A percentile compares a stretch with the other conserved stretches of the same genome.
These are phyloP conservation scores for Jaltomata sinuosa DNA, from an alignment of 257 asterid genomes.

Conservation along the genomic window DNA sequence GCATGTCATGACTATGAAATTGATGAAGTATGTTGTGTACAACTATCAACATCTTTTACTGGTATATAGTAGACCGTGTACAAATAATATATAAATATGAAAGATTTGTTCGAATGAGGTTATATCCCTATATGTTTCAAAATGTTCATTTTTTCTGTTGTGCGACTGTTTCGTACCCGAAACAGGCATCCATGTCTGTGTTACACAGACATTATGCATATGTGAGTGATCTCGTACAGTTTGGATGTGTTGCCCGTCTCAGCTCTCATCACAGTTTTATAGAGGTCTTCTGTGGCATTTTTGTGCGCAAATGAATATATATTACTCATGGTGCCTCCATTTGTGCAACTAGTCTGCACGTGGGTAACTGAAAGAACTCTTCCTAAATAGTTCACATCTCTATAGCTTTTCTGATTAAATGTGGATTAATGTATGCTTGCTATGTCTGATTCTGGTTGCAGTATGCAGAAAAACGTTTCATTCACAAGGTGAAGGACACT, in stretches of 20 bases:
- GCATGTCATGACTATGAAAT: neutral
- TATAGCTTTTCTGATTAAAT: neutral
- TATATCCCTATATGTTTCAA: neutral
- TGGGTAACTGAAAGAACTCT: neutral
- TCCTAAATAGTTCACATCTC: neutral
- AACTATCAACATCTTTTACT: neutral
- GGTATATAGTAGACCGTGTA: neutral
- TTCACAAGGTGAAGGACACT: slow-evolving; percentile 45
- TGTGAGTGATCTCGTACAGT: neutral
- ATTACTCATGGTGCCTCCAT: neutral
- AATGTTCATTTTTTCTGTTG: neutral
- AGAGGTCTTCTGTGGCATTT: neutral
- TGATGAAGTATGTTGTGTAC: neutral
- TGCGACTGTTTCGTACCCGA: neutral
- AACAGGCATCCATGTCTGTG: neutral
- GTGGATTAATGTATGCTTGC: neutral
- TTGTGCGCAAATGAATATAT: neutral
- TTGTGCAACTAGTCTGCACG: neutral
- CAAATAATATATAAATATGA: neutral
- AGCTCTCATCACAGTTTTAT: neutral
- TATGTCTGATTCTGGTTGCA: slow-evolving; percentile 19
- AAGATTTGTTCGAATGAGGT: neutral
- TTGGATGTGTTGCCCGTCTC: neutral
- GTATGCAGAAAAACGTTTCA: slow-evolving; percentile 71
- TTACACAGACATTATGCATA: neutral